Evolutionary conservation across 2,329 filamentous ascomycete species (phyloP).

Genomic region (Alternaria sp.): DNA sequence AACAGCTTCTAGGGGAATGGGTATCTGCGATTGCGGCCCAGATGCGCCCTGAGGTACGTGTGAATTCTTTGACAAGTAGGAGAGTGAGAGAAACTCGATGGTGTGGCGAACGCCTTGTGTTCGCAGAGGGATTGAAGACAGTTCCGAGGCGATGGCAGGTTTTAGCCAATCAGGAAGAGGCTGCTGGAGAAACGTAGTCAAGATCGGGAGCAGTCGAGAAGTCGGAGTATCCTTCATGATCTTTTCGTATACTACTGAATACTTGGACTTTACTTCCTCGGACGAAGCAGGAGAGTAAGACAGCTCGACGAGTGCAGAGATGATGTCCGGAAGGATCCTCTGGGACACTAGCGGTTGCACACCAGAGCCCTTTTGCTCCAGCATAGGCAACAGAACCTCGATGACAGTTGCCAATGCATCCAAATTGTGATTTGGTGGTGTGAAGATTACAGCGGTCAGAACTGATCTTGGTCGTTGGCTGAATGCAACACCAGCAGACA

Average conservation of each 20-base stretch:
- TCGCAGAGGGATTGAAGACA: slow-evolving; percentile 69
- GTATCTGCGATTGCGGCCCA: slow-evolving; percentile 55
- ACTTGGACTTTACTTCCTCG: slow-evolving; percentile 19
- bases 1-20: slow-evolving; percentile 73
- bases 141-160: slow-evolving; percentile 62
- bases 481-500: slow-evolving; percentile 46
- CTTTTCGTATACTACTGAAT: slow-evolving; percentile 26
- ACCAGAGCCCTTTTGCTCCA: slow-evolving; percentile 39
- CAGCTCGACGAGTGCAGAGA: slow-evolving; percentile 47
- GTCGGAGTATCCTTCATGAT: slow-evolving; percentile 51
- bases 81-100: slow-evolving; percentile 74
- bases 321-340: slow-evolving; percentile 45
- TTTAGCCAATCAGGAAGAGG: slow-evolving; percentile 69
- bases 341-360: slow-evolving; percentile 49
- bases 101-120: slow-evolving; percentile 71
- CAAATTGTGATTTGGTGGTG: slow-evolving; percentile 19
- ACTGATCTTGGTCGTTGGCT: slow-evolving; percentile 47
- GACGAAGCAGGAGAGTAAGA: slow-evolving; percentile 39
- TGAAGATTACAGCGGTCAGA: slow-evolving; percentile 27
- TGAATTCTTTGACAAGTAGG: slow-evolving; percentile 65
- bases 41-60: slow-evolving; percentile 45
- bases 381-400: slow-evolving; percentile 32
- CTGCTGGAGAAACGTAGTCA: slow-evolving; percentile 72
- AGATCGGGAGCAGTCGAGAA: slow-evolving; percentile 65
- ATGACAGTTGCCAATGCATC: slow-evolving; percentile 24